Conservation (phyloP, 495 filamentous ascomycete species). For the Lasiosphaeris hirsuta region DNA sequence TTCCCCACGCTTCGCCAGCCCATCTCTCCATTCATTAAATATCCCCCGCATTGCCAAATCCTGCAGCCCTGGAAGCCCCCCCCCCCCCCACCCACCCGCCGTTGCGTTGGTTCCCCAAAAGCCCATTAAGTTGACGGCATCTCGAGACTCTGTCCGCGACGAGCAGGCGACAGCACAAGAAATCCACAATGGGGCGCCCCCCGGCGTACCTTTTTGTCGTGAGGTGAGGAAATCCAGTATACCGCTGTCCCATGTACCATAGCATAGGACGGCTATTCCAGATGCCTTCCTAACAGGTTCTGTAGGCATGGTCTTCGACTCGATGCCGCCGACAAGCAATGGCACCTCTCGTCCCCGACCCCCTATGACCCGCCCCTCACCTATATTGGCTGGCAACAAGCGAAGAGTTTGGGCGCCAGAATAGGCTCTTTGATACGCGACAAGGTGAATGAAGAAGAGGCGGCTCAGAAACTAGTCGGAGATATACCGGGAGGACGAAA, state of each 20-base stretch:
- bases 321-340: slow-evolving; percentile 88
- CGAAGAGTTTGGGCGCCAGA: slow-evolving; percentile 69
- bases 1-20: slow-evolving; percentile 1
- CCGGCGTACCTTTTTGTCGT: slow-evolving; percentile 68
- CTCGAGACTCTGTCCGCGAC: too few species aligned
- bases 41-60: neutral
- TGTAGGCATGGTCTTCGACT: slow-evolving; percentile 85
- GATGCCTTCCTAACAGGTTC: neutral
- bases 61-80: neutral
- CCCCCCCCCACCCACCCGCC: too few species aligned
- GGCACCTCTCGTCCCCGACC: slow-evolving; percentile 91
- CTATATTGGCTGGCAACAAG: slow-evolving; percentile 89
- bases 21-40: neutral
- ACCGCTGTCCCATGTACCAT: slow-evolving; percentile 17
- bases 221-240: slow-evolving; percentile 48
- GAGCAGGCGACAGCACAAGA: neutral
- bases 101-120: neutral
- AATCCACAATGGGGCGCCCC: slow-evolving; percentile 41
- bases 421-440: slow-evolving; percentile 71
- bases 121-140: too few species aligned
- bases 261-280: neutral
- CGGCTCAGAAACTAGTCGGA: slow-evolving; percentile 13
- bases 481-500: slow-evolving; percentile 29
- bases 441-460: slow-evolving; percentile 38
- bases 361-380: slow-evolving; percentile 96